These are phyloP conservation scores for Corniculantispora saksenae DNA, from an alignment of 2,329 filamentous ascomycete genomes.

Conservation along the genomic window DNA sequence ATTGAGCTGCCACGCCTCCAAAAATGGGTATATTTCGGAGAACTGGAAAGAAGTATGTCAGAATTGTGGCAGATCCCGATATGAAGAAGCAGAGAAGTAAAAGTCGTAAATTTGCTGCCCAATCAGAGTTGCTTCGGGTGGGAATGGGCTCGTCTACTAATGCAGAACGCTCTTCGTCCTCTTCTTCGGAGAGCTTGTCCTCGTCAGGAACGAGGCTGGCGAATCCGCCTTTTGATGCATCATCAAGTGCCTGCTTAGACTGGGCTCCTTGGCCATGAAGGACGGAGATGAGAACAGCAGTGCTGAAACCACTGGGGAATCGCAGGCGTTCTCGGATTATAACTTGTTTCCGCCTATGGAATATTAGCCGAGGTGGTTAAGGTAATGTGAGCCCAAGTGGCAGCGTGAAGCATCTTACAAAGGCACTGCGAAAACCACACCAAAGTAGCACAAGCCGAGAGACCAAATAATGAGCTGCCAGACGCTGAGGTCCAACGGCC, in stretches of 20 bases:
- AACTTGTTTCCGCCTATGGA: slow-evolving; percentile 71
- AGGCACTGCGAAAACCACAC: slow-evolving; percentile 93
- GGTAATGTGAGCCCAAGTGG: not conserved
- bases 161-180: slow-evolving; percentile 36
- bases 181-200: slow-evolving; percentile 21
- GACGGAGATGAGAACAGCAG: slow-evolving; percentile 88
- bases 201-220: slow-evolving; percentile 42
- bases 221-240: slow-evolving; percentile 41
- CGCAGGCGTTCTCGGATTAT: slow-evolving; percentile 90
- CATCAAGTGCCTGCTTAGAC: slow-evolving; percentile 36
- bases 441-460: slow-evolving; percentile 91
- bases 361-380: not conserved
- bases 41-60: slow-evolving; percentile 86
- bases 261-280: slow-evolving; percentile 65
- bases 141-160: slow-evolving; percentile 32
- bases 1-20: slow-evolving; percentile 68
- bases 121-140: slow-evolving; percentile 30
- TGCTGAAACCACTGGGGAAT: slow-evolving; percentile 94
- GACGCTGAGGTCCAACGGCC: slow-evolving; percentile 70
- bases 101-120: slow-evolving; percentile 53
- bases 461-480: slow-evolving; percentile 87
- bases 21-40: slow-evolving; percentile 86
- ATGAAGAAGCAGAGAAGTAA: slow-evolving; percentile 58
- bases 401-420: slow-evolving; percentile 47
- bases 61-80: slow-evolving; percentile 70